Base-by-base conservation (phyloP, 768 basidiomycete species). In the Leucosporidium yakuticum region DNA sequence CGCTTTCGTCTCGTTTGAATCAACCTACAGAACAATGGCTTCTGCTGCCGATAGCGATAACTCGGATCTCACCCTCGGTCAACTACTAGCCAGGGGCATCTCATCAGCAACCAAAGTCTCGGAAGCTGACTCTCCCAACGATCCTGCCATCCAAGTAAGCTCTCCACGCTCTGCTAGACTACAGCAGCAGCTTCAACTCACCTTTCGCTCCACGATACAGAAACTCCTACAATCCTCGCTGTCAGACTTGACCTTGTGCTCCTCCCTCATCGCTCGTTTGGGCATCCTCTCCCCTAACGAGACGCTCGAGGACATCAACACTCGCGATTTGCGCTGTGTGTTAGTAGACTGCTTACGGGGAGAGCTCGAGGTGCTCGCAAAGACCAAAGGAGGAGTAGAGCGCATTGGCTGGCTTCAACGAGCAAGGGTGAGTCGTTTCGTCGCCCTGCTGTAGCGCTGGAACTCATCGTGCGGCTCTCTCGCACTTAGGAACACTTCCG, bases 241-340 rank as follows among this genome's bases (percentile, higher is more conserved):
- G 60, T 76, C 78, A 11, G 85, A 90, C 79, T 80, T 92, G 36
- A 79, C 80, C 31, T 79, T 80, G 53, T 78, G 89, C 49, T 79
- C 81, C 56, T 79, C 82, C 39, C 83, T 85, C 31, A 81, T 91
- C 64, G 72, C 82, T 31, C 82, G 81, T 49, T 80, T 93, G 54
- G 84, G 85, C 0, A 79, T 94, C 47, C 91, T 94, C 80, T 92
- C 90, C 66, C 81, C 86, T 5, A 94, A 94, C 74, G 91, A 95
- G 75, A 82, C 82, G 0, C 80, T 92, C 23, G 88, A 91, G 55
- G 91, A 95, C 77, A 85, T 95, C 64, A 82, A 88, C 4, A 90
- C 91, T 2, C 79, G 82, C 44, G 85, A 92, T 79, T 79, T 93
- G 47, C 79, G 87, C 2, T 93, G 90, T 78, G 81, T 95, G 17